Evolutionary conservation across 2,329 filamentous ascomycete species (phyloP), one percentile per base, ranked within the genome.

Genomic region (Aotearoamyces nothofagi): DNA sequence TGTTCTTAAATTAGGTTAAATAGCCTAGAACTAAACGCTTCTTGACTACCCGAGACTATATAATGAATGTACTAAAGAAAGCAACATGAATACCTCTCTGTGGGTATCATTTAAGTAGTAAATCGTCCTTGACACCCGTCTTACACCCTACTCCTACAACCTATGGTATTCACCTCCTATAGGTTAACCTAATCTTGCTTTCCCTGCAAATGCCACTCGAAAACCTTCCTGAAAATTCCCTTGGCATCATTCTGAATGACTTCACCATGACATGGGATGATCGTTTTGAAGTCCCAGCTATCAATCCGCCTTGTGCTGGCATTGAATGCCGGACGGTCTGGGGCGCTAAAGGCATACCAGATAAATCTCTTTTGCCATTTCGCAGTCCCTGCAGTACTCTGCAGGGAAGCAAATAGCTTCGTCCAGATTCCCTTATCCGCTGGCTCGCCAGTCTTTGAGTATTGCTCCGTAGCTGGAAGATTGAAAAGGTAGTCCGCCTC

Each of bases 251-350:
- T 61, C 51, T 90, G 77, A 39, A 96, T 73, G 10, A 80, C 75
- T 56, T 98, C 90, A 6, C 90, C 90, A 54, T 98, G 90, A 51
- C 87, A 96, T 1, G 87, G 84, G 34, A 98, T 74, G 28, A 96
- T 63, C 22, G 74, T 74, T 39, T 77, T 69, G 49, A 94, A 93
- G 33, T 87, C 77, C 87, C 87, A 98, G 31, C 54, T 50, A 30
- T 72, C 61, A 37, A 96, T 87, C 35, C 65, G 63, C 40, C 54
- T 57, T 22, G 83, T 57, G 41, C 77, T 84, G 37, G 70, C 61
- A 38, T 73, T 74, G 52, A 84, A 92, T 9, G 69, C 73, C 4
- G 54, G 39, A 16, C 80, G 61, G 52, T 94, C 69, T 20, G 53
- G 36, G 11, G 53, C 47, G 30, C 66, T 75, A 16, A 71, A 52